Conservation (phyloP, 768 basidiomycete species). For the Inosperma sp. region DNA sequence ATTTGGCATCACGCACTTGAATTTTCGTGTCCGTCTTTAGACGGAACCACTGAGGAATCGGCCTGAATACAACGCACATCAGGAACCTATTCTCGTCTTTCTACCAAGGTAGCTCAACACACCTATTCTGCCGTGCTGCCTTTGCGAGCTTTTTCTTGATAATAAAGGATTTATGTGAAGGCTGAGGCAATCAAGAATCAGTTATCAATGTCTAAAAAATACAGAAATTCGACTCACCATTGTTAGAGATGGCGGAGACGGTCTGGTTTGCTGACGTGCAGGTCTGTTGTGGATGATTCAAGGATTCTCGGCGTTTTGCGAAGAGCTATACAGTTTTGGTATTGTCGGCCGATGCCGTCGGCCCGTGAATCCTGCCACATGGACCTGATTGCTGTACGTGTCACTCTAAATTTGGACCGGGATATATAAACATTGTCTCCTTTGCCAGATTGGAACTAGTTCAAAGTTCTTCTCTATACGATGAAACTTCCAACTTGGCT, state of each 20-base stretch:
- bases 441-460: no score
- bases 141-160: constrained; percentile 98
- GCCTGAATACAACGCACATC: constrained; percentile 41
- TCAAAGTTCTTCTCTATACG: no score
- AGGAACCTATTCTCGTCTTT: constrained; percentile 5
- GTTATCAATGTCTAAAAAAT: constrained; percentile 7
- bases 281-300: constrained; percentile 24
- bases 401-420: no score
- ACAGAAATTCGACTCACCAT: constrained; percentile 40
- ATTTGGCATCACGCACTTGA: constrained; percentile 48
- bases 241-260: constrained; percentile 38
- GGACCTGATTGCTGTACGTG: no score
- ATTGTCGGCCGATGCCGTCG: constrained; percentile 8
- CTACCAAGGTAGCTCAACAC: constrained; percentile 22
- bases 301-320: constrained; percentile 30
- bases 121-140: constrained; percentile 94
- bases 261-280: constrained; percentile 19
- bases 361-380: background rate
- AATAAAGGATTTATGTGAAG: constrained; percentile 98
- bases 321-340: constrained; percentile 33
- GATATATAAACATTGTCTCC: no score
- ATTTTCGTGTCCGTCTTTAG: constrained; percentile 95
- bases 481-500: constrained; percentile 54
- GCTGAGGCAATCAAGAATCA: constrained; percentile 44
- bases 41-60: constrained; percentile 99